These are phyloP conservation scores for Sporothrix globosa DNA, from an alignment of 2,329 filamentous ascomycete genomes.

Conservation along the genomic window DNA sequence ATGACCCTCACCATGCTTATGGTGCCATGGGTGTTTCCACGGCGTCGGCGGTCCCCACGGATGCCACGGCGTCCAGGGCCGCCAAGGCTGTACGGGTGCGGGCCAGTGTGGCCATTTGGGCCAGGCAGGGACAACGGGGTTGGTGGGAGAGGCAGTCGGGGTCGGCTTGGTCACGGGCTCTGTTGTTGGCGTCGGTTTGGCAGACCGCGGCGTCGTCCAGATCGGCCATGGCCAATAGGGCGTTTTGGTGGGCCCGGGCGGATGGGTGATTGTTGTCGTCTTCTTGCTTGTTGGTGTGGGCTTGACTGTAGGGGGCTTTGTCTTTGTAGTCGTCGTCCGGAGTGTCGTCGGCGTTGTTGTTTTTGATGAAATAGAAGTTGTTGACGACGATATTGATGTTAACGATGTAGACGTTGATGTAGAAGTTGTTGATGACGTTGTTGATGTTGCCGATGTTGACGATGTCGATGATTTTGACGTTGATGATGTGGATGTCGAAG, in stretches of 20 bases:
- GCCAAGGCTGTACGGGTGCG: neutral
- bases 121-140: slow-evolving; percentile 8
- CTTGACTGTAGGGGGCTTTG: neutral
- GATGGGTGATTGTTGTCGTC: neutral
- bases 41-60: neutral
- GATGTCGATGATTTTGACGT: neutral
- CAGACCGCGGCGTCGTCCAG: neutral
- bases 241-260: neutral
- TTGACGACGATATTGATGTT: neutral
- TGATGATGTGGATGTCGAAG: neutral
- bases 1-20: neutral
- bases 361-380: neutral
- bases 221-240: neutral
- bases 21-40: neutral
- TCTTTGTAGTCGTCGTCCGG: neutral
- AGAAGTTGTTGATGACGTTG: neutral
- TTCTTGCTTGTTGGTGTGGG: neutral
- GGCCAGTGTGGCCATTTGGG: neutral
- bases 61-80: neutral
- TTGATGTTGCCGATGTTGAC: neutral
- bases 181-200: neutral
- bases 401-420: neutral
- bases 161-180: neutral
- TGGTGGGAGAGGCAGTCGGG: neutral
- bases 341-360: neutral